Percentiles rank a stretch among this genome's conserved stretches.
Evolutionary conservation across 1,284 basidiomycete species (phyloP).

Genomic region (Apiotrichum mycotoxinovorans): DNA sequence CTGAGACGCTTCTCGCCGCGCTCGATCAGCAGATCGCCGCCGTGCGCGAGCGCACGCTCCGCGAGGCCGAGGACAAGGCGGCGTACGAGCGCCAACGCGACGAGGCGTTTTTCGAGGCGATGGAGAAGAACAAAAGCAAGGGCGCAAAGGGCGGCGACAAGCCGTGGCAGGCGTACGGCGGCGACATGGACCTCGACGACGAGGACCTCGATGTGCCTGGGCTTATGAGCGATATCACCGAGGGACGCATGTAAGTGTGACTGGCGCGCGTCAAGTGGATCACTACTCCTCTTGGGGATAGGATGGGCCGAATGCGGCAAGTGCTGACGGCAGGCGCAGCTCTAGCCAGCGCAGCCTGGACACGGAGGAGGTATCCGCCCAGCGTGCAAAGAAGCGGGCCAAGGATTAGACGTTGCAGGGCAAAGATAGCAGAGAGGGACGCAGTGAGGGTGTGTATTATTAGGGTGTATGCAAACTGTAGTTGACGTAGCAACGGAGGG

Average conservation of each 20-base stretch:
- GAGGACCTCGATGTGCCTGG: background rate
- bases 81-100: constrained; percentile 9
- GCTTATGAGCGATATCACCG: background rate
- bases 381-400: constrained; percentile 9
- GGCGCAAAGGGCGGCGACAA: background rate
- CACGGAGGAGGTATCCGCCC: background rate
- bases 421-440: too few relatives aligned
- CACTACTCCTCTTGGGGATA: background rate
- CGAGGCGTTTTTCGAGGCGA: constrained; percentile 5
- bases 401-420: constrained; percentile 8
- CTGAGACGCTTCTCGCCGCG: constrained; percentile 59
- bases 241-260: constrained; percentile 5
- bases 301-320: background rate
- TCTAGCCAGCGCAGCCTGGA: constrained; percentile 13
- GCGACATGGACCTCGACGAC: constrained; percentile 6
- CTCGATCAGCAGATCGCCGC: constrained; percentile 52
- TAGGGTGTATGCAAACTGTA: too few relatives aligned
- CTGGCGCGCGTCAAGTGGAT: too few relatives aligned
- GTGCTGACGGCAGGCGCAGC: constrained; percentile 7
- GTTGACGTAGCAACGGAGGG: too few relatives aligned
- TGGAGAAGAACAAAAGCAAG: background rate
- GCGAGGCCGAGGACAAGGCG: constrained; percentile 7
- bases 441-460: too few relatives aligned
- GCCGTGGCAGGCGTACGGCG: background rate
- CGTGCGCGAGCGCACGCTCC: constrained; percentile 6